Base-by-base conservation (phyloP, 352 stramenopile genomes). In the Pythium angustatum region DNA sequence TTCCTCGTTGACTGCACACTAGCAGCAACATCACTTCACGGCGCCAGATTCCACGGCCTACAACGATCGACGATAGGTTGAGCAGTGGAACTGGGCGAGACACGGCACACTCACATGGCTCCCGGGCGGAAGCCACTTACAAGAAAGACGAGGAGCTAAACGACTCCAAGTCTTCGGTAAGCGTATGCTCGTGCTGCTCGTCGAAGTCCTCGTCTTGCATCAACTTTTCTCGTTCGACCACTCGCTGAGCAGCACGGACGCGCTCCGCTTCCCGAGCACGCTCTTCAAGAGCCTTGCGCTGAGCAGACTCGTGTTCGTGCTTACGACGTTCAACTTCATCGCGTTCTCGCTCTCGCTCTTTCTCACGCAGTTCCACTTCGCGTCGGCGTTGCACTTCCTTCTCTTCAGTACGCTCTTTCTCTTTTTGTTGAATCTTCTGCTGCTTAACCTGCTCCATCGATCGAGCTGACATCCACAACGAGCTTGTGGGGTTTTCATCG, bases 81-180 rank as follows among this genome's bases (percentile, higher is more conserved):
- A n/a, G n/a, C n/a, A n/a, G n/a, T n/a, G n/a, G n/a, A n/a, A n/a
- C n/a, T n/a, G 49, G 48, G 41, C 49, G 22, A 36, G 34, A 47
- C 31, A 57, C 40, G 49, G 38, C 53, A 54, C 54, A 31, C 44
- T 31, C 43, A 28, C 12, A 12, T 10, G 5, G 17, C 28, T 34
- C 45, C 28, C 31, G 3, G 26, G 43, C 21, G 31, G 26, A 28
- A 58, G 47, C 33, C 24, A 10, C 47, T 82, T 80, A 93, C 78
- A 94, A 84, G 84, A 94, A 96, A 47, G 85, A 92, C 53, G 87
- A 93, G 44, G 87, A 92, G 71, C 85, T 93, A 73, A 96, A 96
- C 49, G 80, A 79, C 73, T 91, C 83, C 62, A 96, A 63, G 64
- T 96, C 87, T 47, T 93, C 81, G 26, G 72, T 91, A 60, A 92